These are phyloP conservation scores for Aspergillus puulaauensis DNA, from an alignment of 2,329 filamentous ascomycete genomes.

Conservation along the genomic window DNA sequence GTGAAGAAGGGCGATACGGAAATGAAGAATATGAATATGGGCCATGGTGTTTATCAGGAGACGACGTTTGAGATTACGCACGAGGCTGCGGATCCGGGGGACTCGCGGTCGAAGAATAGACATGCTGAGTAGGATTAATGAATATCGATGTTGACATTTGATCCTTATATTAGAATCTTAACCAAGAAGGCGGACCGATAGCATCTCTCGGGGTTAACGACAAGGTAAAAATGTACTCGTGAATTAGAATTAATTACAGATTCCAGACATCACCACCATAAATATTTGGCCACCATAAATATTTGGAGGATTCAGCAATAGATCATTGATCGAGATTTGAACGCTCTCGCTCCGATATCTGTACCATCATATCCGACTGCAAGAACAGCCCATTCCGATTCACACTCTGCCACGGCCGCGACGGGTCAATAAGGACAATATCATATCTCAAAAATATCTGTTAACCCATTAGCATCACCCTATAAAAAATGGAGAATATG, in stretches of 20 bases:
- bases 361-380: background rate
- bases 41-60: conserved; percentile 40
- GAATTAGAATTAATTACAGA: too few relatives aligned
- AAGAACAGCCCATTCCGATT: background rate
- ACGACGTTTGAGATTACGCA: conserved; percentile 44
- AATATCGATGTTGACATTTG: too few relatives aligned
- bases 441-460: background rate
- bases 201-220: too few relatives aligned
- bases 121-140: too few relatives aligned
- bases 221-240: too few relatives aligned
- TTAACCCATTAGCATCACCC: background rate
- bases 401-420: background rate
- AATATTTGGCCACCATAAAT: background rate
- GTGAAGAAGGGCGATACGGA: conserved; percentile 34
- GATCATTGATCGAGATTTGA: too few relatives aligned
- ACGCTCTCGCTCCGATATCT: background rate
- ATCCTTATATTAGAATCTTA: too few relatives aligned
- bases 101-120: background rate
- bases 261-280: background rate
- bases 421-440: background rate
- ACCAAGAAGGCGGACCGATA: too few relatives aligned
- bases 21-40: conserved; percentile 28
- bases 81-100: conserved; percentile 17
- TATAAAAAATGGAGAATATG: too few relatives aligned
- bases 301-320: too few relatives aligned